Conservation (phyloP, 2,329 filamentous ascomycete species). For the Knufia petricola region DNA sequence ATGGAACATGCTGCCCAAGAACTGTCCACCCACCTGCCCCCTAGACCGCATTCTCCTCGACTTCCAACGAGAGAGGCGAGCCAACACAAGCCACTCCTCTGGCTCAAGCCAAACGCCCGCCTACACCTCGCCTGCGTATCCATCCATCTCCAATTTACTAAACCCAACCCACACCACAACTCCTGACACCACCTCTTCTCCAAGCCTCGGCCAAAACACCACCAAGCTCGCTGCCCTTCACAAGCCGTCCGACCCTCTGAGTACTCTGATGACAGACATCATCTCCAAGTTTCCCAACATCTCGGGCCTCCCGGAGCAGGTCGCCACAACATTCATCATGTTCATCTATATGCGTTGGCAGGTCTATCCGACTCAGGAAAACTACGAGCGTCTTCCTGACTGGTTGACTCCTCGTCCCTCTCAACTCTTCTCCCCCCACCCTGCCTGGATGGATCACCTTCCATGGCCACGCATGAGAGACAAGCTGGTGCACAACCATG, state of each 20-base stretch:
- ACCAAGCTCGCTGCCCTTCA: neutral
- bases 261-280: conserved; percentile 77
- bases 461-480: conserved; percentile 73
- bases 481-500: conserved; percentile 45
- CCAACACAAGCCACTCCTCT: conserved; percentile 54
- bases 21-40: conserved; percentile 61
- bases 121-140: conserved; percentile 65
- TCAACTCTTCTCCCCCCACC: conserved; percentile 60
- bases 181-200: conserved; percentile 22
- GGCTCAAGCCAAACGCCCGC: conserved; percentile 44
- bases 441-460: conserved; percentile 73
- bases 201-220: conserved; percentile 32
- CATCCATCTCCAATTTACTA: conserved; percentile 67
- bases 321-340: conserved; percentile 76
- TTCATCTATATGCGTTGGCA: conserved; percentile 81
- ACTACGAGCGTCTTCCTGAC: conserved; percentile 65
- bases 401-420: conserved; percentile 59
- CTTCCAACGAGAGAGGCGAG: conserved; percentile 60
- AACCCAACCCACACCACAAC: conserved; percentile 44
- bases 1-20: conserved; percentile 43
- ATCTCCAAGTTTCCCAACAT: conserved; percentile 75
- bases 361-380: conserved; percentile 67
- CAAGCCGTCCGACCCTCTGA: conserved; percentile 55
- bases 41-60: conserved; percentile 71
- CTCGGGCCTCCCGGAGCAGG: conserved; percentile 65